These are phyloP conservation scores for Citrus sinensis DNA, from an alignment of 345 rosid species.

Conservation along the genomic window DNA sequence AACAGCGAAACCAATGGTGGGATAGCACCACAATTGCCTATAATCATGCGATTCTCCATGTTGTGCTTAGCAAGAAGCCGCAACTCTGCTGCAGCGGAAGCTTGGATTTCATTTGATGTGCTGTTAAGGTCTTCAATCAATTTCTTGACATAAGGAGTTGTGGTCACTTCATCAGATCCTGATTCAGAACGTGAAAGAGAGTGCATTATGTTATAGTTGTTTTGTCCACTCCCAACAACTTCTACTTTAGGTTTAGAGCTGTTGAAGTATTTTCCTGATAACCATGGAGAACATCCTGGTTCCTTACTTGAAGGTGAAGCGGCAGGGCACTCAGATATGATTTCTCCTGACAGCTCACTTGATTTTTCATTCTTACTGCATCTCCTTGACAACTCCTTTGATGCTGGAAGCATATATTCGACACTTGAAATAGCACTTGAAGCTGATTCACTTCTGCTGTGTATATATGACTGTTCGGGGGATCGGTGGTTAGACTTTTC, in stretches of 20 bases:
- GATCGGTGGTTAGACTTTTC: constrained; percentile 47
- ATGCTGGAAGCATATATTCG: constrained; percentile 50
- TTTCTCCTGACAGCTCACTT: constrained; percentile 28
- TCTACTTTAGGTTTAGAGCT: constrained; percentile 31
- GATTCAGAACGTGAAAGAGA: constrained; percentile 33
- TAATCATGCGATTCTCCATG: constrained; percentile 62
- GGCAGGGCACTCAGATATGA: constrained; percentile 24
- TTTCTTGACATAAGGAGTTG: constrained; percentile 43
- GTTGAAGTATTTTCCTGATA: constrained; percentile 28
- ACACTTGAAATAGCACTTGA: constrained; percentile 68
- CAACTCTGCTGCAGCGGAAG: constrained; percentile 76
- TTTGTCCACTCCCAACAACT: constrained; percentile 29
- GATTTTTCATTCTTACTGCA: constrained; percentile 25
- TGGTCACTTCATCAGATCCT: constrained; percentile 41
- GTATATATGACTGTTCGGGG: constrained; percentile 55
- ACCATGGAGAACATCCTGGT: constrained; percentile 40
- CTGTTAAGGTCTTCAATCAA: constrained; percentile 65
- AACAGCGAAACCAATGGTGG: constrained; percentile 61
- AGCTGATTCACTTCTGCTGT: constrained; percentile 80
- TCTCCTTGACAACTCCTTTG: constrained; percentile 31
- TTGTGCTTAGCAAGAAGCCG: constrained; percentile 72
- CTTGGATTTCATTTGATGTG: constrained; percentile 48
- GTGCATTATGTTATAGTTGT: constrained; percentile 17
- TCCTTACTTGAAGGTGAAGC: constrained; percentile 33
- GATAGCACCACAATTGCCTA: constrained; percentile 69